Evolutionary conservation across 108 stramenopile genomes (phyloP), one percentile per base, ranked within the genome.

Genomic region (Aureococcus anophagefferens): DNA sequence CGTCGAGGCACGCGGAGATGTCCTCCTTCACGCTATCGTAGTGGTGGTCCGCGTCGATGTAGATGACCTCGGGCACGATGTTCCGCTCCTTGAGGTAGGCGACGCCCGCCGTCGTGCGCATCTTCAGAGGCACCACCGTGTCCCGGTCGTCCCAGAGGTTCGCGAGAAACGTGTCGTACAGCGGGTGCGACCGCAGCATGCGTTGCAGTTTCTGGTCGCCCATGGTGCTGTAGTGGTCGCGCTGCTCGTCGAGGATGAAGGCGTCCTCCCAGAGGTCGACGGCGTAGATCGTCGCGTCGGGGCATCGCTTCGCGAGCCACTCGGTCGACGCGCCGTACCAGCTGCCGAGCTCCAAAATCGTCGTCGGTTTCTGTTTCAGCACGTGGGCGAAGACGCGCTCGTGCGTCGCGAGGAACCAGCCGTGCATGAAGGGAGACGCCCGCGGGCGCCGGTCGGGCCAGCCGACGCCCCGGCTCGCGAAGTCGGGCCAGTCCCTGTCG

Each of bases 1-100:
- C 30, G n/a, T 67, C 28, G 5, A 68, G 36, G 35, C 66, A 66
- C 17, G 13, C 14, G 7, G 4, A 4, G 28, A 73, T 33, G 31
- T 73, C 72, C 46, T 15, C 35, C 65, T 64, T 32, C 4, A 5
- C 5, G 21, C 14, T 0, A n/a, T 37, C 72, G 59, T 73, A 73
- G 59, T 73, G 72, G 35, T 73, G 72, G 72, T 63, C 63, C 63
- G 72, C 72, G 59, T 73, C 72, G 34, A 73, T 73, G 59, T 73
- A 73, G 31, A 73, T 73, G 32, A 73, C 28, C 5, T 73, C 65
- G 31, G 72, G 72, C 34, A 66, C 4, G 32, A 73, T 32, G 25
- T 35, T 35, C 13, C 0, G 5, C 1, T 66, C 65, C 34, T 28
- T 14, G 9, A 73, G 40, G 17, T 25, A 1, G 1, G 0, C 21